Evolutionary conservation across 108 stramenopile genomes (phyloP), one percentile per base, ranked within the genome.

Genomic region (Conticribra weissflogii): DNA sequence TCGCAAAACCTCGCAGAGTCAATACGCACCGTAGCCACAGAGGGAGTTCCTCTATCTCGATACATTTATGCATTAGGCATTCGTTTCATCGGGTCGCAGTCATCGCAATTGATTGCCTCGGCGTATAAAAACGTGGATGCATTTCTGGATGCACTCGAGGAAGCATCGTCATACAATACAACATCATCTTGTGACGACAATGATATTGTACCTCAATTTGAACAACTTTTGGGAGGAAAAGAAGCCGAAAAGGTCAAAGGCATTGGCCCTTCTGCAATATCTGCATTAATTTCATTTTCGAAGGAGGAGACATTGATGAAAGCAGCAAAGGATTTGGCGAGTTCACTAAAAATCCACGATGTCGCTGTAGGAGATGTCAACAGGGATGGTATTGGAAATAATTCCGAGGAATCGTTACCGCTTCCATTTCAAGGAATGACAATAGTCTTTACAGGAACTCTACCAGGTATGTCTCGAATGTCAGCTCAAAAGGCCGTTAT

Each of bases 21-120:
- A 8, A 65, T 74, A 21, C 65, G 72, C 36, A 29, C 45, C 18
- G 81, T 89, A 8, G 81, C 81, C 23, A 59, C 72, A 7, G 50
- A 66, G 1, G 89, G 91, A 7, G 79, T 95, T 33, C 49, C 89
- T 0, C 64, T 95, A 27, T 52, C 77, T 54, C 71, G 88, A 34
- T 92, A 85, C 53, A 85, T 95, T 29, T 92, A 81, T 54, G 84
- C 94, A 1, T 59, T 95, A 22, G 89, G 88, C 3, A 87, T 90
- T 50, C 86, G 87, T 12, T 84, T 84, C 48, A 73, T 87, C 22
- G 90, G 94, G n/a, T 68, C 76, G 49, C 82, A 87, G 34, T 68
- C 88, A 8, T 94, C 93, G 3, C 70, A 84, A 47, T 50, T 94
- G 27, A 59, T 94, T 29, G 90, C 93, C 2, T 67, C 75, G 19